Percentiles rank a stretch among this genome's conserved stretches.
These are phyloP conservation scores for Bigelowiella natans DNA, from an alignment of 78 protist genomes.

Conservation along the genomic window DNA sequence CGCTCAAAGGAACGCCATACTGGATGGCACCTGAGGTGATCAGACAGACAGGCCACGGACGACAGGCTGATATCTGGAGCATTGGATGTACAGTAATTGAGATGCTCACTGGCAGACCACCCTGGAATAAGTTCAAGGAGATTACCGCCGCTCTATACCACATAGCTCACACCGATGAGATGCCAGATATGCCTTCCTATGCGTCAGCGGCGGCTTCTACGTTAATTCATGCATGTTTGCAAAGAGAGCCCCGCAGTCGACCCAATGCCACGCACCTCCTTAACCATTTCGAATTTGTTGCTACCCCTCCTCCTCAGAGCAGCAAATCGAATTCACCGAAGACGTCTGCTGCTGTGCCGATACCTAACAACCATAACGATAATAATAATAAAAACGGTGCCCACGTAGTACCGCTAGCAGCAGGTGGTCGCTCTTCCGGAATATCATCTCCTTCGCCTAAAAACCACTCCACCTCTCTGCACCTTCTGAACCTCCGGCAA, in stretches of 20 bases:
- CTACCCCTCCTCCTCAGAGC: too few species aligned
- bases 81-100: conserved; percentile 31
- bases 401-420: neutral
- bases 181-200: neutral
- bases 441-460: neutral
- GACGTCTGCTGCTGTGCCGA: too few species aligned
- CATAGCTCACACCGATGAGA: neutral
- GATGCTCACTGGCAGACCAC: conserved; percentile 27
- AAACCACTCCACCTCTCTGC: too few species aligned
- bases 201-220: neutral
- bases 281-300: neutral
- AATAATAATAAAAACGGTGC: neutral
- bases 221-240: neutral
- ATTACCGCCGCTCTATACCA: neutral
- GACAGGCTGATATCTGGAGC: conserved; percentile 31
- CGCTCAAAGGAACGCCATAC: conserved; percentile 35
- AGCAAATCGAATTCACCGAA: too few species aligned
- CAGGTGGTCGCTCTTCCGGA: neutral
- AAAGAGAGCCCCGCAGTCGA: neutral
- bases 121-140: conserved; percentile 26
- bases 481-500: too few species aligned
- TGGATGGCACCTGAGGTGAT: conserved; percentile 50
- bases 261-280: neutral
- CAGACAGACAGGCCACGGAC: conserved; percentile 42
- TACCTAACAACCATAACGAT: too few species aligned